These are phyloP conservation scores for Curvularia eragrostidis DNA, from an alignment of 2,329 filamentous ascomycete species.

Conservation along the genomic window DNA sequence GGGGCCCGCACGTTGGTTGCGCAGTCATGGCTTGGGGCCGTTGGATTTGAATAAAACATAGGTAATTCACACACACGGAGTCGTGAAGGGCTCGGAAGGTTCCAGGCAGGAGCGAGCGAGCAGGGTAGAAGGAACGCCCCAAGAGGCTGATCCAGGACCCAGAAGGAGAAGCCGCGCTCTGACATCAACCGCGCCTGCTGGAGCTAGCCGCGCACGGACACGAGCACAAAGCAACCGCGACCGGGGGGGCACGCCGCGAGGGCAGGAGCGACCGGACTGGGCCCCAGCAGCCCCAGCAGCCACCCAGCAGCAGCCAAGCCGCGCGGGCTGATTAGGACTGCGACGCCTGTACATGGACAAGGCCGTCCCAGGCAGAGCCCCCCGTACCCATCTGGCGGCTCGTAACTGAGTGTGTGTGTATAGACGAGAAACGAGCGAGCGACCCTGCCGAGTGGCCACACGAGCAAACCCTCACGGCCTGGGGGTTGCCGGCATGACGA, in stretches of 20 bases:
- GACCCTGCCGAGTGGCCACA: neutral
- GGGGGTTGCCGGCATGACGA: no score
- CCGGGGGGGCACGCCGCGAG: constrained; percentile 19
- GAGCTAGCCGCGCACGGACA: constrained; percentile 29
- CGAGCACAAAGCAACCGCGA: constrained; percentile 30
- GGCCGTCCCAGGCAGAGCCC: neutral
- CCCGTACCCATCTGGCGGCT: neutral
- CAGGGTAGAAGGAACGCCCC: constrained; percentile 37
- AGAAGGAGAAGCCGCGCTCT: constrained; percentile 47
- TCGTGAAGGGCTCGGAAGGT: constrained; percentile 47
- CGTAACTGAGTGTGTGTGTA: neutral
- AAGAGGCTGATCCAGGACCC: constrained; percentile 52
- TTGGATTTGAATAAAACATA: constrained; percentile 49
- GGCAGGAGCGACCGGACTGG: constrained; percentile 13
- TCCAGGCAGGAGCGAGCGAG: constrained; percentile 38
- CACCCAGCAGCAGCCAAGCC: constrained; percentile 15
- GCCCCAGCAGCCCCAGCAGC: constrained; percentile 1
- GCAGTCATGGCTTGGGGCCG: constrained; percentile 48
- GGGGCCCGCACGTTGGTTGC: constrained; percentile 38
- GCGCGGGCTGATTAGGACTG: constrained; percentile 11
- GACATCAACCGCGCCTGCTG: constrained; percentile 47
- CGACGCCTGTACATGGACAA: neutral
- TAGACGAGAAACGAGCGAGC: neutral
- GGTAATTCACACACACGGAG: constrained; percentile 47
- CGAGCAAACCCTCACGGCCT: neutral